Conservation (phyloP, 2,329 filamentous ascomycete genomes). For the Cladosporium sp. region DNA sequence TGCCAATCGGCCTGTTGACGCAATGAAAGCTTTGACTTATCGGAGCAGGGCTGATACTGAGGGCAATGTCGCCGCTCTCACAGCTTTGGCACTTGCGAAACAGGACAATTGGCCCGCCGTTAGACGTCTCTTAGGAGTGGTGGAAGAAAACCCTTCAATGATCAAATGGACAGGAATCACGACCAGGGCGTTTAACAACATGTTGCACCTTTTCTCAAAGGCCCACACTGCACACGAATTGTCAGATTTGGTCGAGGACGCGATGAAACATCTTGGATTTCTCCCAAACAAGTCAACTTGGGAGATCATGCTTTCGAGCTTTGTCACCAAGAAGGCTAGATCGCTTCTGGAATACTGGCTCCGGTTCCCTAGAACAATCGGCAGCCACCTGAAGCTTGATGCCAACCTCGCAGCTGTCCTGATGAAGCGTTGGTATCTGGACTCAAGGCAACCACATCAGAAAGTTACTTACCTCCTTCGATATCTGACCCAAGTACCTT, state of each 20-base stretch:
- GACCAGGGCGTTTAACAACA: conserved; percentile 16
- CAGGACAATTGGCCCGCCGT: background rate
- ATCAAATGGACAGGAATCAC: background rate
- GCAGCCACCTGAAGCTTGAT: conserved; percentile 16
- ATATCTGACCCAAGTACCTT: conserved; percentile 15
- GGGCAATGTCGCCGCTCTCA: background rate
- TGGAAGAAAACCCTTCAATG: background rate
- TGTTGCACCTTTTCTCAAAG: conserved; percentile 15
- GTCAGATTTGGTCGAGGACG: conserved; percentile 21
- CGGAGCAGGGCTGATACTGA: background rate
- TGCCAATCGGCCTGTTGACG: background rate
- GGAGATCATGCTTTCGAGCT: conserved; percentile 19
- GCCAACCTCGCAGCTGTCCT: conserved; percentile 16
- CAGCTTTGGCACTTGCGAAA: conserved; percentile 5
- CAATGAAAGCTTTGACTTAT: background rate
- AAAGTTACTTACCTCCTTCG: conserved; percentile 24
- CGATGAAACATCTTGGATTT: conserved; percentile 20
- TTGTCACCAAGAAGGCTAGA: conserved; percentile 17
- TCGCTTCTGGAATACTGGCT: conserved; percentile 23
- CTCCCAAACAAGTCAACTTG: conserved; percentile 19
- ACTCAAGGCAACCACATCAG: conserved; percentile 22
- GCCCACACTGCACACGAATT: conserved; percentile 20
- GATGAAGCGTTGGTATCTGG: conserved; percentile 22
- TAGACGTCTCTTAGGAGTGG: background rate
- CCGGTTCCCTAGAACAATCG: conserved; percentile 14